Base-by-base conservation (phyloP, 371 early-diverging fungal genomes). In the Cokeromyces recurvatus region DNA sequence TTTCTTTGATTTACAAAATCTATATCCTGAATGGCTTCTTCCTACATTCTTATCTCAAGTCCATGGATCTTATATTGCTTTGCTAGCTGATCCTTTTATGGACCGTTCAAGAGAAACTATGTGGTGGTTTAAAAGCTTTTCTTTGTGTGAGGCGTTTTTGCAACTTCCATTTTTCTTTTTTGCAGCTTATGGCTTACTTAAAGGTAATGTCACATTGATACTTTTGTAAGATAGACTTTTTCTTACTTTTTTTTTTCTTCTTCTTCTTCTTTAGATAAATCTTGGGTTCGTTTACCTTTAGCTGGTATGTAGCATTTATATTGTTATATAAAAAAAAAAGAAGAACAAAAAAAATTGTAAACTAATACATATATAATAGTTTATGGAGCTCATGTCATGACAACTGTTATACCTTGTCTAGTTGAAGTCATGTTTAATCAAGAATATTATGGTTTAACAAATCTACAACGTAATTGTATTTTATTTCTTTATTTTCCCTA, bases 241-340 rank as follows among this genome's bases (percentile, higher is more conserved):
- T n/a, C n/a, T n/a, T n/a, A n/a, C n/a, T n/a, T n/a, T n/a, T n/a
- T n/a, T n/a, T n/a, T n/a, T n/a, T n/a, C n/a, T 25, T 4, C 11
- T 23, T 32, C n/a, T 8, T 9, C 16, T 6, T 29, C 15, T 2
- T 14, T 50, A 55, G 48, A 48, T 19, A 57, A 57, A 34, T 17
- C 20, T 4, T 57, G 58, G 58, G n/a, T 57, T 27, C 52, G 58
- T n/a, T 52, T 57, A n/a, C 58, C 58, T 39, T 35, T 57, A 27
- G 36, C 44, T 7, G 37, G 58, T 57, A 48, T 36, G 55, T 48
- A 21, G 14, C 22, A 11, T 19, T 4, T 38, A 8, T 1, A 2
- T 8, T 36, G 8, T 36, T 15, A 2, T 15, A 15, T 15, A 15
- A 36, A 36, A 17, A 36, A 17, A 36, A 5, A 29, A 29, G 8